Base-by-base conservation (phyloP, 2,329 filamentous ascomycete genomes). In the Aaosphaeria pasadenensis region DNA sequence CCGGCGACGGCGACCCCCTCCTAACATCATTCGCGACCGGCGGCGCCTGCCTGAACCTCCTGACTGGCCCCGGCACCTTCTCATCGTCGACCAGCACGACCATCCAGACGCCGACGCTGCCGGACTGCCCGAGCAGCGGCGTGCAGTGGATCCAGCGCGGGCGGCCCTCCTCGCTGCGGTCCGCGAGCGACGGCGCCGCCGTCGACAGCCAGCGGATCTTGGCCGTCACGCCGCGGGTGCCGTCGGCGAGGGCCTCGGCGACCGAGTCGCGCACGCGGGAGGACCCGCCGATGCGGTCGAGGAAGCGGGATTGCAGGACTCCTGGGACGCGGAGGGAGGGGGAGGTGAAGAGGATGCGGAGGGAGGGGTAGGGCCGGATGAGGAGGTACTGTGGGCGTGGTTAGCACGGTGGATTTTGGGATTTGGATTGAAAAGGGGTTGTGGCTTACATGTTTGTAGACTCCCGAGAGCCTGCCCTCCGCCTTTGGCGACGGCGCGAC, bases 101-200 rank as follows among this genome's bases (percentile, higher is more conserved):
- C 84, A 91, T 88, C 87, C 87, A 91, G 0, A 89, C 86, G 11
- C 88, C 88, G 0, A 91, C 82, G 4, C 80, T 74, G 1, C 85
- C 84, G 53, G 84, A 84, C 39, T 77, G 77, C 3, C 86, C 86
- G 4, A 88, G 69, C 4, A 91, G 71, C 3, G 88, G 87, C 24
- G 87, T 91, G 61, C 86, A 88, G 64, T 91, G 87, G 38, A 91
- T 86, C 87, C 87, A 91, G 39, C 86, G 78, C 43, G 80, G 78
- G 13, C 85, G 77, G 0, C 86, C 87, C 44, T 82, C 74, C 36
- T 75, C 77, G 13, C 74, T 69, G 32, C 78, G 74, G 5, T 68
- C 68, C 39, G 32, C 11, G 73, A 41, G 75, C 9, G 60, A 48
- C 5, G 57, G 42, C 1, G 63, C 55, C 3, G 65, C 60, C 7